Base-by-base conservation (phyloP, 345 rosid genomes). In the Citrus australasica region DNA sequence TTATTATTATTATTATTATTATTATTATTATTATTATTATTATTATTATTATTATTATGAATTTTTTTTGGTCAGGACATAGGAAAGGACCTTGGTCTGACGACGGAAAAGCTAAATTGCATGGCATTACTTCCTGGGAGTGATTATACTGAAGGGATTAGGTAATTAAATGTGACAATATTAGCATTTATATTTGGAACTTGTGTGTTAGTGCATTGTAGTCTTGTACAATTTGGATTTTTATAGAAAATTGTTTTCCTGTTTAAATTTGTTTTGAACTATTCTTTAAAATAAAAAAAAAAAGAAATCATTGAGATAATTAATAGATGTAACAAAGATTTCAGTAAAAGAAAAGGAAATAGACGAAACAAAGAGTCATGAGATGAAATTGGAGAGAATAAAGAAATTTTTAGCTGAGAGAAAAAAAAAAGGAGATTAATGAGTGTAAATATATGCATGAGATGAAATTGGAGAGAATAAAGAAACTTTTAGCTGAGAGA, bases 51-150 rank as follows among this genome's bases (percentile, higher is more conserved):
- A 1, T 4, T 10, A 10, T 42, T 61, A 59, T 74, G 27, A 25
- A 25, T 25, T 0, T 25, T 28, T 74, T 16, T 10, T 71, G 61
- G 61, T 62, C 79, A 96, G 99, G 98, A 96, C 84, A 37, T 6
- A 37, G 38, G 8, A 37, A 37, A 37, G 8, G 38, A 37, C 38
- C 38, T 37, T 37, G 38, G 38, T 37, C 38, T 37, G 38, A 86
- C 84, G 81, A 90, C 6, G 75, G 97, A 95, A 77, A 88, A 91
- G 79, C 78, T 95, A 74, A 89, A 90, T 65, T 91, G 90, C 63
- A 93, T 95, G 92, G 98, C 97, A 61, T 71, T 95, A 87, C 99
- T 95, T 74, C 90, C 92, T 83, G 99, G 99, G 74, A 96, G 98
- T 88, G 98, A 96, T 86, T 96, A 92, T 82, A 94, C 97, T 8